Base-by-base conservation (phyloP, 257 asterid species). In the Primulina tabacum region DNA sequence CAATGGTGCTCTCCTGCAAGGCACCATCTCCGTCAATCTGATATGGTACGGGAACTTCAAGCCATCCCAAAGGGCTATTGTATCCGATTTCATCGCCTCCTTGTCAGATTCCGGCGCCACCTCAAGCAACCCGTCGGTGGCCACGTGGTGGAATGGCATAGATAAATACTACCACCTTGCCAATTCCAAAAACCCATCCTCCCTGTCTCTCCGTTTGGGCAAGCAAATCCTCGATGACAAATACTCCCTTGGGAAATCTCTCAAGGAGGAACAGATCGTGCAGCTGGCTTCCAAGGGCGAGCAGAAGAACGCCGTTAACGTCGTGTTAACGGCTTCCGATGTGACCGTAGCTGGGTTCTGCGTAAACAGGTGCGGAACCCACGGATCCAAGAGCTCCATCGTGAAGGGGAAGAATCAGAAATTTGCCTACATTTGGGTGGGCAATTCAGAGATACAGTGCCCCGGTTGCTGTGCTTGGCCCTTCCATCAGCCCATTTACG, bases 41-140 rank as follows among this genome's bases (percentile, higher is more conserved):
- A 78, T 83, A 0, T 83, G 86, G 84, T 83, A 83, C 58, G 88
- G 88, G 1, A 81, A 78, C 2, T 83, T 83, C 79, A 81, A 76
- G 73, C 78, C 88, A 17, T 65, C 82, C 71, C 88, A 83, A 52
- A 81, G 73, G 63, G 79, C 86, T 4, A 76, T 83, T 5, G 50
- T 83, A 20, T 60, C 88, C 2, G 86, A 81, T 74, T 83, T 81
- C 79, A 71, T 83, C 6, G 34, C 79, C 8, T 83, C 88, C 0
- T 70, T 83, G 3, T 78, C 87, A 1, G 43, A 35, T 35, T 35
- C 73, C 81, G 16, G 47, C 75, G 0, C 29, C 67, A 12, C 57
- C 78, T 10, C 21, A 52, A 63, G 4, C 73, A 79, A 62, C 29
- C 88, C 88, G 2, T 78, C 88, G 0, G 86, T 83, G 2, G 79